Percentiles rank a stretch among this genome's conserved stretches.
phyloP scores from a whole-genome alignment of 768 basidiomycete genomes.

The Amyloporia xantha region DNA sequence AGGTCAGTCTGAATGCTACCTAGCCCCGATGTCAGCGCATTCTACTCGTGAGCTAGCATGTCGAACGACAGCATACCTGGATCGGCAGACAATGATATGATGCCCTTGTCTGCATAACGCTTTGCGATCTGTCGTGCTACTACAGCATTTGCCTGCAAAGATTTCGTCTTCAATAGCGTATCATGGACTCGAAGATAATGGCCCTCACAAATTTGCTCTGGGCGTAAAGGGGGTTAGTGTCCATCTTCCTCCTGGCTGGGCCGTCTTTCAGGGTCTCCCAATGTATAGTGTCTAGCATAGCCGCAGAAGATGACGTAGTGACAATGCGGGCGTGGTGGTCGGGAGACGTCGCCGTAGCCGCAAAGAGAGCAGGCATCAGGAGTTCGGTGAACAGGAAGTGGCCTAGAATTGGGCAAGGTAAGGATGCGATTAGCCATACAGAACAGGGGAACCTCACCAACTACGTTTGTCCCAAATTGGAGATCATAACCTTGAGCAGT shows the following conservation, averaged over 20 bases:
- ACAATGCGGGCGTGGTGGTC: slow-evolving; percentile 43
- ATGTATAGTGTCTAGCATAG: slow-evolving; percentile 28
- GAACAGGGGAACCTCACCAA: slow-evolving; percentile 29
- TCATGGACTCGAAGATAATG: neutral
- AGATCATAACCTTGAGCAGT: slow-evolving; percentile 46
- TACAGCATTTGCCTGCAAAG: slow-evolving; percentile 37
- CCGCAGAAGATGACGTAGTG: slow-evolving; percentile 37
- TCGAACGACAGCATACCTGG: slow-evolving; percentile 30
- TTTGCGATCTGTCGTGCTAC: slow-evolving; percentile 40
- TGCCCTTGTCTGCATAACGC: slow-evolving; percentile 36
- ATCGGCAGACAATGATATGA: slow-evolving; percentile 39
- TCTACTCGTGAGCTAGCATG: too few relatives aligned
- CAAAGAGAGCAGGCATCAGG: slow-evolving; percentile 41
- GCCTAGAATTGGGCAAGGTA: slow-evolving; percentile 11
- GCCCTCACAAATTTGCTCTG: slow-evolving; percentile 42
- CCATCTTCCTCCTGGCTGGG: slow-evolving; percentile 14
- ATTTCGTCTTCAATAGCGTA: neutral
- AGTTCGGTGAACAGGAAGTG: slow-evolving; percentile 28
- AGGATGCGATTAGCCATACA: neutral
- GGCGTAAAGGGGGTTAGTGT: slow-evolving; percentile 15
- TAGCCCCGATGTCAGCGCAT: too few relatives aligned
- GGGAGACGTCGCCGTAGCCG: slow-evolving; percentile 31
- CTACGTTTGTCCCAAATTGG: slow-evolving; percentile 51
- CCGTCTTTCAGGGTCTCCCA: slow-evolving; percentile 32
- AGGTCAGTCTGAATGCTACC: slow-evolving; percentile 16